A percentile compares a stretch with the other conserved stretches of the same genome.
Conservation (phyloP, 768 basidiomycete genomes). For the Phylloporus arenicola region DNA sequence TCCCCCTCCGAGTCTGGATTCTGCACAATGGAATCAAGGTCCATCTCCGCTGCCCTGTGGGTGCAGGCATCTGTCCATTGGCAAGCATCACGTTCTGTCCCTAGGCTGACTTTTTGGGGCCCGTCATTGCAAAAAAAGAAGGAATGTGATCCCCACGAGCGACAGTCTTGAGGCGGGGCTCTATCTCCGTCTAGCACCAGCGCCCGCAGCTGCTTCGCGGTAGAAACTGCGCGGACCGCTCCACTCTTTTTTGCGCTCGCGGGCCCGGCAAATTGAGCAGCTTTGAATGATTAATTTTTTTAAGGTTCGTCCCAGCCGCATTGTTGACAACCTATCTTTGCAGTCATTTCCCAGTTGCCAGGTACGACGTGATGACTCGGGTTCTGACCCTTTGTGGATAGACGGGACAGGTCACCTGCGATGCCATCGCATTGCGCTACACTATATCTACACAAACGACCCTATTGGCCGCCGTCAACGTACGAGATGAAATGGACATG, state of each 20-base stretch:
- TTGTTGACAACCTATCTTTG: neutral
- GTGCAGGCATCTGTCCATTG: neutral
- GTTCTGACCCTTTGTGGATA: neutral
- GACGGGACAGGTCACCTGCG: neutral
- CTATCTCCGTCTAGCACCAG: conserved; percentile 6
- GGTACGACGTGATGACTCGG: conserved; percentile 7
- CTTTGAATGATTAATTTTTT: neutral
- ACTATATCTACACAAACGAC: neutral
- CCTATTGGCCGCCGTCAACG: neutral
- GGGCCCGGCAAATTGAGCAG: conserved; percentile 8
- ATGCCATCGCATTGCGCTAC: conserved; percentile 1
- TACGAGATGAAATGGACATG: neutral
- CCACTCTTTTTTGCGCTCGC: neutral
- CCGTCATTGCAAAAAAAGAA: no score
- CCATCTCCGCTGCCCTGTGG: conserved; percentile 1
- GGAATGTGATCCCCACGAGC: neutral
- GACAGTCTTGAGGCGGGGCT: neutral
- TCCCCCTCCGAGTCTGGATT: neutral
- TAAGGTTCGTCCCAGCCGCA: neutral
- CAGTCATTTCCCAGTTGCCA: conserved; percentile 11
- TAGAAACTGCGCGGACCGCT: conserved; percentile 1
- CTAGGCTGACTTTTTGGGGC: no score
- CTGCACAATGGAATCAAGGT: neutral
- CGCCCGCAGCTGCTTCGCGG: conserved; percentile 20
- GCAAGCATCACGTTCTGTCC: neutral